These are phyloP conservation scores for Tylopilus sp. DNA, from an alignment of 768 basidiomycete genomes.

Conservation along the genomic window DNA sequence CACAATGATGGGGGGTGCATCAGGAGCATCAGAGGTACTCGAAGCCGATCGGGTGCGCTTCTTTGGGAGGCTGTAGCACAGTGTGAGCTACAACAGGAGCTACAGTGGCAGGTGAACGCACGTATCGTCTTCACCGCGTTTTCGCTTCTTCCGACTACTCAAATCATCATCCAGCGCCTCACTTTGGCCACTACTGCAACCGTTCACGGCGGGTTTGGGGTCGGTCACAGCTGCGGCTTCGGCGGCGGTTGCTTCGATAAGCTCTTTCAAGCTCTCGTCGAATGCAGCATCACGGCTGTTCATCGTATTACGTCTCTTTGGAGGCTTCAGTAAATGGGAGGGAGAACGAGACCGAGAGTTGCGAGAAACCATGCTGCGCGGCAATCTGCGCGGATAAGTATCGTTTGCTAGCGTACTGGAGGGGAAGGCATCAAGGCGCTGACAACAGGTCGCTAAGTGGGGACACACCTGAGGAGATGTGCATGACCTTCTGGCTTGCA, in stretches of 20 bases:
- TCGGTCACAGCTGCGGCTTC: conserved; percentile 59
- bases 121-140: conserved; percentile 71
- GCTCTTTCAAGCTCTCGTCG: conserved; percentile 80
- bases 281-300: conserved; percentile 94
- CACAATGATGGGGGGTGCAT: conserved; percentile 36
- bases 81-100: conserved; percentile 10
- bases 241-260: conserved; percentile 70
- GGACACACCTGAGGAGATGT: conserved; percentile 74
- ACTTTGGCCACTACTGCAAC: conserved; percentile 38
- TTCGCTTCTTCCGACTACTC: conserved; percentile 62
- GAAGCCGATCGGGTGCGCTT: conserved; percentile 80
- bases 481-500: conserved; percentile 86
- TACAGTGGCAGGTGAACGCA: conserved; percentile 34
- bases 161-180: conserved; percentile 50
- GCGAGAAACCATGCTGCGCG: conserved; percentile 58
- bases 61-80: conserved; percentile 42
- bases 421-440: conserved; percentile 15
- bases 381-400: too few relatives aligned
- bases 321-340: conserved; percentile 53
- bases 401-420: conserved; percentile 55
- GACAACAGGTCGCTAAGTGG: conserved; percentile 14
- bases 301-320: conserved; percentile 94
- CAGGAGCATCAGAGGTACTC: conserved; percentile 57
- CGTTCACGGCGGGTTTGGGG: conserved; percentile 31
- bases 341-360: conserved; percentile 78